Base-by-base conservation (phyloP, 768 basidiomycete species). In the Clathrus columnatus region DNA sequence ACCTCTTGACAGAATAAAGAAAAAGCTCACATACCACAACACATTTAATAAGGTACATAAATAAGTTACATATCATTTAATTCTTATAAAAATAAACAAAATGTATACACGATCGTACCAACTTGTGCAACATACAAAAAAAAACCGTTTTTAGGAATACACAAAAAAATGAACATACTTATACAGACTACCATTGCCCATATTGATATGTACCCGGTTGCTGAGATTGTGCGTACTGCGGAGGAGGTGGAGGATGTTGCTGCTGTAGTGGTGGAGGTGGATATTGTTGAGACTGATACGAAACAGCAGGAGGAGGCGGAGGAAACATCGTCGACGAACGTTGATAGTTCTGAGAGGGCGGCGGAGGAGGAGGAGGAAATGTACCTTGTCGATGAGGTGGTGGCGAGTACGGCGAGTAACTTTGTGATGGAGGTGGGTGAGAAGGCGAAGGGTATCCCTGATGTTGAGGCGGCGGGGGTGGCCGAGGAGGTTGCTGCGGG, bases 401-500 rank as follows among this genome's bases (percentile, higher is more conserved):
- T 16, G 61, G 61, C 26, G 58, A 61, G 17, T 60, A 50, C 17
- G 18, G 52, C 4, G 59, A 49, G n/a, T 36, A 36, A 11, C 51
- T 18, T 16, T 58, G 46, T 43, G 61, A 53, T 7, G 62, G 61
- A 21, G 60, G 61, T 3, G 67, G 58, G n/a, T n/a, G n/a, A n/a
- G n/a, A n/a, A 29, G 67, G 57, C 1, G 65, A 58, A 16, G 67
- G 36, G 44, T 47, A 27, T 3, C 56, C 48, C 28, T 54, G 51
- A 4, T 48, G 48, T 43, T 58, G 63, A 41, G 59, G 60, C 20
- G 63, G 54, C 17, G 70, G 64, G 8, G 66, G 60, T 26, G 64
- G 57, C 4, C 3, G 70, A 61, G 16, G 65, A 65, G 0, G 62
- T 57, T 1, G 63, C 64, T 0, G 53, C 56, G 1, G 48, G 59